phyloP scores from a whole-genome alignment of 495 filamentous ascomycete species.

The Tuber aestivum region DNA sequence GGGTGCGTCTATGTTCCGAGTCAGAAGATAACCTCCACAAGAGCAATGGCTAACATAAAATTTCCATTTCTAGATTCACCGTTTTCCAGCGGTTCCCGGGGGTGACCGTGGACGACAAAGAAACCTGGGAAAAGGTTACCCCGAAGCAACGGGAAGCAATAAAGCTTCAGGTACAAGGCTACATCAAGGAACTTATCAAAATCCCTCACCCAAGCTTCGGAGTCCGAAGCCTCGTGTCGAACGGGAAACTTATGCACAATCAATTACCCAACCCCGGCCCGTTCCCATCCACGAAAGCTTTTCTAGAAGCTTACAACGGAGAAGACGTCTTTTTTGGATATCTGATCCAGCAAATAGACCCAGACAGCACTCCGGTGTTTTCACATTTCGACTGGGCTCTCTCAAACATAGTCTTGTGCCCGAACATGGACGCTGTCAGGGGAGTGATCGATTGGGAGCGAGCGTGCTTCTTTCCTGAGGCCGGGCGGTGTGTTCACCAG shows the following conservation, averaged over 20 bases:
- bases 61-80: constrained; percentile 5
- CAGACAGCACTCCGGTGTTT: constrained; percentile 10
- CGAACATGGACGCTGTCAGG: constrained; percentile 9
- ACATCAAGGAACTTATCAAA: constrained; percentile 4
- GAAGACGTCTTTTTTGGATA: neutral
- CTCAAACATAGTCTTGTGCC: constrained; percentile 14
- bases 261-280: constrained; percentile 14
- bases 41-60: neutral
- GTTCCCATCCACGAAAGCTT: constrained; percentile 9
- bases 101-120: constrained; percentile 8
- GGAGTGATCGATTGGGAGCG: constrained; percentile 23
- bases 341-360: constrained; percentile 5
- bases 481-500: constrained; percentile 10
- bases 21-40: neutral
- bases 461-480: constrained; percentile 15
- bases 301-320: constrained; percentile 2
- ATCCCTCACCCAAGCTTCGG: constrained; percentile 16
- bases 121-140: constrained; percentile 6
- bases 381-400: constrained; percentile 17
- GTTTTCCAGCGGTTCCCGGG: constrained; percentile 14
- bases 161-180: constrained; percentile 9
- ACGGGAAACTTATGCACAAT: constrained; percentile 9
- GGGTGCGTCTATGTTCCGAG: neutral
- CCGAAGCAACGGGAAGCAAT: neutral
- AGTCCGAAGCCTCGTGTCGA: constrained; percentile 8